These are phyloP conservation scores for Periconia macrospinosa DNA, from an alignment of 2,329 filamentous ascomycete species.

Conservation along the genomic window DNA sequence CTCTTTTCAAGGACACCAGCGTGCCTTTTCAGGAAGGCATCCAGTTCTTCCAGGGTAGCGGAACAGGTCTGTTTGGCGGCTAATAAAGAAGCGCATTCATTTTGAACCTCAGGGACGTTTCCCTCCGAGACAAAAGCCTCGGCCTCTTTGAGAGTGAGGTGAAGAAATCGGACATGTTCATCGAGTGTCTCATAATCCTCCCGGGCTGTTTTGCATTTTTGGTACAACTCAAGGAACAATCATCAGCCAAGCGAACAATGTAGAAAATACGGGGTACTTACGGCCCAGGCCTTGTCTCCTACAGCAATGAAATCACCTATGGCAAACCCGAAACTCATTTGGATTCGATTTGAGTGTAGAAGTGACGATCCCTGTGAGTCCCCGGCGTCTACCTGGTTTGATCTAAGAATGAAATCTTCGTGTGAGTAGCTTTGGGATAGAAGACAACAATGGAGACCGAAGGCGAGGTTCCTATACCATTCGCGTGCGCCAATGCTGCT, in stretches of 20 bases:
- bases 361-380: no score
- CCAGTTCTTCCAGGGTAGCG: background rate
- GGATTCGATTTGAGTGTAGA: no score
- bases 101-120: constrained; percentile 1
- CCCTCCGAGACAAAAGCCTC: background rate
- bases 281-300: background rate
- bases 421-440: no score
- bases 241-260: background rate
- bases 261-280: background rate
- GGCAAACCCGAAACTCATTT: constrained; percentile 2
- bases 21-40: background rate
- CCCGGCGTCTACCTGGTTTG: no score
- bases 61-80: background rate
- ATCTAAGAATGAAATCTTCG: no score
- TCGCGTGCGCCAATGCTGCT: no score
- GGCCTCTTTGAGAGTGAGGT: background rate
- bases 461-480: no score
- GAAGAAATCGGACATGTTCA: background rate
- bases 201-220: background rate
- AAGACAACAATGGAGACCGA: no score
- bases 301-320: constrained; percentile 3
- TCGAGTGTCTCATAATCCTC: background rate
- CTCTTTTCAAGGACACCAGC: background rate
- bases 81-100: background rate
- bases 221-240: background rate